phyloP scores from a whole-genome alignment of 495 filamentous ascomycete genomes.

The Bathelium albidoporum region DNA sequence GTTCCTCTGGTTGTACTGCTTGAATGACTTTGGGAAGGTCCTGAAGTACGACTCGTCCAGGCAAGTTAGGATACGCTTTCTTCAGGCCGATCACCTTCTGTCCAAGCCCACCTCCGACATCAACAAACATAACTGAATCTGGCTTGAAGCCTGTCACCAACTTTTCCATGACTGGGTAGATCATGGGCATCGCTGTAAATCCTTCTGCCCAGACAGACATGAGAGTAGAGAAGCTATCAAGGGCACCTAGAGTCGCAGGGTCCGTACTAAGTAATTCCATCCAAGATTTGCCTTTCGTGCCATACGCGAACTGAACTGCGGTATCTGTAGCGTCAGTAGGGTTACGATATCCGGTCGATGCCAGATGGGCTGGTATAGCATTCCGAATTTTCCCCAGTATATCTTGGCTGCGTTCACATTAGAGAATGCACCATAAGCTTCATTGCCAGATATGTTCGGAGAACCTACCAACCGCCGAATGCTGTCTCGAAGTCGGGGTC shows the following conservation, averaged over 20 bases:
- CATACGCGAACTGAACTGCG: background rate
- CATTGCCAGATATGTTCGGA: background rate
- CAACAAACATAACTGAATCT: background rate
- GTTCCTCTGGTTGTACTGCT: too few relatives aligned
- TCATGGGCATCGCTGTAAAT: background rate
- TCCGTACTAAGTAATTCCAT: background rate
- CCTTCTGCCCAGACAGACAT: background rate
- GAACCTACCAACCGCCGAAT: too few relatives aligned
- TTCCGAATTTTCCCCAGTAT: too few relatives aligned
- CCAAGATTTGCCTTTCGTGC: background rate
- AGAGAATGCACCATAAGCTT: background rate
- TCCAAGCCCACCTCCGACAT: background rate
- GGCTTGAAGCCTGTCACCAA: background rate
- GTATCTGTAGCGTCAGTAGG: background rate
- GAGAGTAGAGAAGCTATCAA: background rate
- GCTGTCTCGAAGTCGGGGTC: too few relatives aligned
- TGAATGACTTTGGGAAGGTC: background rate
- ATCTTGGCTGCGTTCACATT: too few relatives aligned
- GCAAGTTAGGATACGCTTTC: background rate
- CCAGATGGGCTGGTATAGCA: background rate
- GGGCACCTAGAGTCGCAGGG: background rate
- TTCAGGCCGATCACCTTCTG: background rate
- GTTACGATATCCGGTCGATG: background rate
- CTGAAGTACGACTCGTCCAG: background rate
- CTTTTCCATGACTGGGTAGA: background rate